These are phyloP conservation scores for Hamigera avellanea DNA, from an alignment of 495 filamentous ascomycete genomes.

Conservation along the genomic window DNA sequence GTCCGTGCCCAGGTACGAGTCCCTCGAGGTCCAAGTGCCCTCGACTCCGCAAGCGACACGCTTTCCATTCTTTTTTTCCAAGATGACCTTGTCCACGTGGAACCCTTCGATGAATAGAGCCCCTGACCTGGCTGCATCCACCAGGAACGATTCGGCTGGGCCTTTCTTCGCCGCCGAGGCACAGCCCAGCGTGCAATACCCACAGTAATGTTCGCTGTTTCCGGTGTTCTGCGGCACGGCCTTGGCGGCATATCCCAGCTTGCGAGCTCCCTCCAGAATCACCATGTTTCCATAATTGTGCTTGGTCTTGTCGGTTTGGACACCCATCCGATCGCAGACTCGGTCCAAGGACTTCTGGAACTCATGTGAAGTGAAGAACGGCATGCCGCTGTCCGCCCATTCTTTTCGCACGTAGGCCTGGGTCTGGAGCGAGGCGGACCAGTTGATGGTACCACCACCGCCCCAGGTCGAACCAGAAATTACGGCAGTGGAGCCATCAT, in stretches of 20 bases:
- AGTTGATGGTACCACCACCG: slow-evolving; percentile 80
- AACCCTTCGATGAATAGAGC: slow-evolving; percentile 76
- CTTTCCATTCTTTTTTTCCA: slow-evolving; percentile 42
- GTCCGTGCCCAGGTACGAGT: slow-evolving; percentile 44
- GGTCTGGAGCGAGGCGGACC: slow-evolving; percentile 74
- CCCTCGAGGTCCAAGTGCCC: slow-evolving; percentile 64
- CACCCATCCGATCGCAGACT: slow-evolving; percentile 65
- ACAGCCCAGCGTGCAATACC: slow-evolving; percentile 72
- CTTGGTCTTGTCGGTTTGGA: slow-evolving; percentile 48
- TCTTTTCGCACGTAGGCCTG: slow-evolving; percentile 72
- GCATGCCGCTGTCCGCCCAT: slow-evolving; percentile 64
- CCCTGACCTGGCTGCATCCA: slow-evolving; percentile 62
- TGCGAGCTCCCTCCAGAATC: slow-evolving; percentile 62
- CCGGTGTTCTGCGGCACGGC: slow-evolving; percentile 73
- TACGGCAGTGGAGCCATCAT: slow-evolving; percentile 51
- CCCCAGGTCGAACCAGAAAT: slow-evolving; percentile 70
- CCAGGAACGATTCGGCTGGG: slow-evolving; percentile 63
- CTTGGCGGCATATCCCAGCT: slow-evolving; percentile 61
- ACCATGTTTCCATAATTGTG: slow-evolving; percentile 61
- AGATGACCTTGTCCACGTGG: slow-evolving; percentile 52
- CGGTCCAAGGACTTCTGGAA: slow-evolving; percentile 70
- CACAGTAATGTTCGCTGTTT: slow-evolving; percentile 56
- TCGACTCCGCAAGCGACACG: slow-evolving; percentile 54
- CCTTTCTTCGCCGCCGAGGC: slow-evolving; percentile 62
- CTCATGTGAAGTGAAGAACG: slow-evolving; percentile 63